These are phyloP conservation scores for Chalciporus pseudorubinellus DNA, from an alignment of 768 basidiomycete genomes.

Conservation along the genomic window DNA sequence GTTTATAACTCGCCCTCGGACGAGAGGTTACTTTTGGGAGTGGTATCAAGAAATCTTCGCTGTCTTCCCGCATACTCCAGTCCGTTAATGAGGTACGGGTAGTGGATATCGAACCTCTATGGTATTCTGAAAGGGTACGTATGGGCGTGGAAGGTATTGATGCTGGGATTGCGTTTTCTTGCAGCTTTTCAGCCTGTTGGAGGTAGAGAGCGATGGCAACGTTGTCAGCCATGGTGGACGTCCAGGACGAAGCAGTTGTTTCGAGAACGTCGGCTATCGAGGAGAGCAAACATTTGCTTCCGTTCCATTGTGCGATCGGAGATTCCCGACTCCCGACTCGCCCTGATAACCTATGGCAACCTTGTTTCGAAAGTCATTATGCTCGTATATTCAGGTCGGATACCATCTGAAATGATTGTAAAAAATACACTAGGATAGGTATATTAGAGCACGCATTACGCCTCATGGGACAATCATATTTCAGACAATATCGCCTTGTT, in stretches of 20 bases:
- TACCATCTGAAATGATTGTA: conserved; percentile 8
- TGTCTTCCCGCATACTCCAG: conserved; percentile 42
- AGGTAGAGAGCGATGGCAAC: neutral
- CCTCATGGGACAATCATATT: conserved; percentile 4
- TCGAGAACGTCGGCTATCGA: conserved; percentile 8
- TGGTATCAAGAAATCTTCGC: conserved; percentile 33
- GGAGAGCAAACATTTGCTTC: conserved; percentile 10
- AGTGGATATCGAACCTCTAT: conserved; percentile 66
- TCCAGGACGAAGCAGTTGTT: conserved; percentile 1
- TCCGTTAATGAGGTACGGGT: conserved; percentile 60
- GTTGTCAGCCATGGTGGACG: conserved; percentile 20
- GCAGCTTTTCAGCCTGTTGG: conserved; percentile 3
- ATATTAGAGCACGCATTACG: neutral
- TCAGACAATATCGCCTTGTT: neutral
- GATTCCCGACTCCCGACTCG: conserved; percentile 16
- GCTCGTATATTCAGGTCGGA: conserved; percentile 6
- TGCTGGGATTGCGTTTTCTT: neutral
- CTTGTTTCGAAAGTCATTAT: conserved; percentile 19
- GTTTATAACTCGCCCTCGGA: conserved; percentile 65
- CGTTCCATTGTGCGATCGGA: conserved; percentile 21
- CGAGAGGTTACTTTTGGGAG: conserved; percentile 40
- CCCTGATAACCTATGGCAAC: neutral
- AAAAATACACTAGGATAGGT: conserved; percentile 15
- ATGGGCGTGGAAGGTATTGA: conserved; percentile 10
- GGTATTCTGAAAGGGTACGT: conserved; percentile 44